phyloP scores from a whole-genome alignment of 2,329 filamentous ascomycete genomes.

The Penicillium frequentans region DNA sequence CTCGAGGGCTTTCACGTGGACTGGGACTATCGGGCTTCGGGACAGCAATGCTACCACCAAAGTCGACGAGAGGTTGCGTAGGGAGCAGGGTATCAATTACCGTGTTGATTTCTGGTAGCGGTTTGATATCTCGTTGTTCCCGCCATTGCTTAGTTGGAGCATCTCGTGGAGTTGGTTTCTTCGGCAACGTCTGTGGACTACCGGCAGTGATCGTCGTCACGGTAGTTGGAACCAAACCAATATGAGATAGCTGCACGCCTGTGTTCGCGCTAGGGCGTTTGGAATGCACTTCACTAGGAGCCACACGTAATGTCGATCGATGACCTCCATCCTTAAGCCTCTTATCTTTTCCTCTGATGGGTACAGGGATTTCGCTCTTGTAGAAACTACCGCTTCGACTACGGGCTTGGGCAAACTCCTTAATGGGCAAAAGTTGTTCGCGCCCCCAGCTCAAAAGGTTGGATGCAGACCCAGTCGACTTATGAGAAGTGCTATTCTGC shows the following conservation, averaged over 20 bases:
- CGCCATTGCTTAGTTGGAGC: slow-evolving; percentile 9
- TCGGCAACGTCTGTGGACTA: slow-evolving; percentile 13
- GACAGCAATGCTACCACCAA: slow-evolving; percentile 64
- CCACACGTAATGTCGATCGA: neutral
- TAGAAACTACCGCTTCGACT: slow-evolving; percentile 37
- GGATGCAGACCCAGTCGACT: slow-evolving; percentile 26
- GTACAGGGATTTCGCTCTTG: slow-evolving; percentile 61
- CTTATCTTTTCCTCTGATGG: slow-evolving; percentile 37
- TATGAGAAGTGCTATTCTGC: slow-evolving; percentile 35
- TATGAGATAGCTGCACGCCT: slow-evolving; percentile 11
- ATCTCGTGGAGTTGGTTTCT: slow-evolving; percentile 38
- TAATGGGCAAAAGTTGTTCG: slow-evolving; percentile 40
- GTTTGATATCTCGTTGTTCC: slow-evolving; percentile 9
- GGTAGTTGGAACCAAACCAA: slow-evolving; percentile 28
- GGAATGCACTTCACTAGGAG: neutral
- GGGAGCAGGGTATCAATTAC: slow-evolving; percentile 42
- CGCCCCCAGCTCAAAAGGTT: slow-evolving; percentile 35
- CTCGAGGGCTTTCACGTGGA: slow-evolving; percentile 5
- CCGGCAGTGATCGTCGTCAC: slow-evolving; percentile 37
- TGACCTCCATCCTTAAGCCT: neutral
- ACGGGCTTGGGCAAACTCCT: slow-evolving; percentile 33
- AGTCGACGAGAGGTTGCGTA: slow-evolving; percentile 58
- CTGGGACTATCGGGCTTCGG: slow-evolving; percentile 44
- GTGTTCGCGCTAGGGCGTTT: neutral
- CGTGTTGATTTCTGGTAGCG: slow-evolving; percentile 31